Evolutionary conservation across 2,329 filamentous ascomycete species (phyloP), one percentile per base, ranked within the genome.

Genomic region (Saccharata proteae): DNA sequence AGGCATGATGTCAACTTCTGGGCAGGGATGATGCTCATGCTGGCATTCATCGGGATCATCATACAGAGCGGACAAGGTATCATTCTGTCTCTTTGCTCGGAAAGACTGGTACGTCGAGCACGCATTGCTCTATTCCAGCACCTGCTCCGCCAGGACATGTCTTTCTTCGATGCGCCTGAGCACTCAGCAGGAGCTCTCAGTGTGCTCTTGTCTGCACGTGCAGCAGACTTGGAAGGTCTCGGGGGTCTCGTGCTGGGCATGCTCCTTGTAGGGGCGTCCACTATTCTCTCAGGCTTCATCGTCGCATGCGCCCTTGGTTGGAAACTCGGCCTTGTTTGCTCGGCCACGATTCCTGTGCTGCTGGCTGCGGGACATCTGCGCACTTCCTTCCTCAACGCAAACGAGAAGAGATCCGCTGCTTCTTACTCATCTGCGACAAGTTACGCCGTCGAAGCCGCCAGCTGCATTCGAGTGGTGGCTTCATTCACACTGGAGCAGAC

Each of bases 391-490:
- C 65, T 88, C 13, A 74, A 80, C 3, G 70, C 75, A 37, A 93
- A 90, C 59, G 78, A 86, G 53, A 64, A 64, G 6, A 74, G 78
- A 15, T 75, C 82, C 1, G 86, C 86, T 61, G 63, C 64, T 33
- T 80, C 83, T 0, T 93, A 93, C 46, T 74, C 82, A 43, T 64
- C 67, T 19, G 90, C 82, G 33, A 85, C 85, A 6, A 77, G 75
- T 34, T 93, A 78, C 51, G 85, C 85, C 9, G 90, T 83, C 30
- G 86, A 94, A 54, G 83, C 85, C 27, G 90, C 86, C 23, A 83
- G 80, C 2, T 80, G 83, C 9, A 93, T 93, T 43, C 79, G 85
- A 30, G 94, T 86, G 3, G 85, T 94, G 9, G 86, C 85, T 6
- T 80, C 83, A 3, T 67, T 94, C 25, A 93, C 84, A 0, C 74